Evolutionary conservation across 148 eudicot species (phyloP), one percentile per base, ranked within the genome.

Genomic region (Rheum nobile): DNA sequence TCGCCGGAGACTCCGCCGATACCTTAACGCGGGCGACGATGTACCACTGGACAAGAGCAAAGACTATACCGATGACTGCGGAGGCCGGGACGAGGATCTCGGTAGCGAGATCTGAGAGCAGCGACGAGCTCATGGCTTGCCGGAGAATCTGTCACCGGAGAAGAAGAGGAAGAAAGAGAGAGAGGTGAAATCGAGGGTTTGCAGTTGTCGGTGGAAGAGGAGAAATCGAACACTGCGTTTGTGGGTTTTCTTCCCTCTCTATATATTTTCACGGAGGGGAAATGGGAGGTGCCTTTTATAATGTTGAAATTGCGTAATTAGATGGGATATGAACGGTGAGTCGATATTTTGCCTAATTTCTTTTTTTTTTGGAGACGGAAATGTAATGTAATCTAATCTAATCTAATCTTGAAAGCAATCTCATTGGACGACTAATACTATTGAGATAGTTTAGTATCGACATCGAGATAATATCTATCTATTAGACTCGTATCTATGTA

Each of bases 91-190:
- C 84, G 12, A 89, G 1, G n/a, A 91, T 86, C 84, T 89, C 88
- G n/a, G 93, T 88, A 8, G 71, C 88, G 21, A 91, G 89, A 87
- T 91, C 97, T 74, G 98, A 79, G 2, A 93, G 86, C 1, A 93
- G 31, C 44, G 81, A 32, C 57, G 65, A 75, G 72, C 82, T 86
- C 97, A 90, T 88, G 22, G 63, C 71, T 11, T 19, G 37, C 35
- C 34, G 41, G 61, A 72, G 35, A 0, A 43, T 9, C 41, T 10
- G 29, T 11, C 24, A 13, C 67, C 67, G n/a, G 52, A 24, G 38
- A 4, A 29, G 13, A 26, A 63, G 34, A 28, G 10, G 67, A 7
- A 13, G 70, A 29, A 16, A 13, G 37, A 6, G 6, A 10, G 69
- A 67, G 32, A 69, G 46, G 35, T 4, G 21, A 24, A 71, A 38